Conservation (phyloP, 306 rosid genomes). For the Inga oerstediana region DNA sequence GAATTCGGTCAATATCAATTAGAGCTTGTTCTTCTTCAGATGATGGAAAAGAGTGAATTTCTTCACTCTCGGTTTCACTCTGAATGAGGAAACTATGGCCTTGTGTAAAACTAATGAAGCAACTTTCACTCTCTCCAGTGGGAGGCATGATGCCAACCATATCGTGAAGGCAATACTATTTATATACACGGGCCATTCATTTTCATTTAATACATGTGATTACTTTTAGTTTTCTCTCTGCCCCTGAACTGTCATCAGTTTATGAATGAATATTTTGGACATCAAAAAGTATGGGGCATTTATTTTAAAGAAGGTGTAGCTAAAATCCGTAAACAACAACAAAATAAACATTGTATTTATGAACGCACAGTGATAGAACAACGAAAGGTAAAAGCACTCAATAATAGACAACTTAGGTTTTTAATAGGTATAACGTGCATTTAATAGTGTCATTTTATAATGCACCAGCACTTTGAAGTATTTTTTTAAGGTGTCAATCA, state of each 20-base stretch:
- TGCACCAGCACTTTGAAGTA: no score
- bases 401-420: no score
- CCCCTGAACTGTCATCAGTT: neutral
- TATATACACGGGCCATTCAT: neutral
- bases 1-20: neutral
- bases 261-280: constrained; percentile 3
- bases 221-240: constrained; percentile 14
- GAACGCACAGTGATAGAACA: neutral
- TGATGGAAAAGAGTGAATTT: neutral
- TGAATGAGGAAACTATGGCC: constrained; percentile 5
- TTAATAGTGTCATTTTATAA: no score
- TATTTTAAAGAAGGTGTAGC: no score
- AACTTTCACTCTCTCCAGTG: constrained; percentile 5
- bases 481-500: no score
- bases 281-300: neutral
- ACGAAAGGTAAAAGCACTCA: no score
- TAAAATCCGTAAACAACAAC: no score
- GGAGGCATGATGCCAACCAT: constrained; percentile 2
- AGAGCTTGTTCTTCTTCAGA: neutral
- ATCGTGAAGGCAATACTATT: neutral
- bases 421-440: no score
- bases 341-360: no score
- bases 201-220: constrained; percentile 8
- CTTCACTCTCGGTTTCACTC: neutral
- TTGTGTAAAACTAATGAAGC: neutral